These are phyloP conservation scores for Talaromyces rugulosus DNA, from an alignment of 2,329 filamentous ascomycete genomes.

Conservation along the genomic window DNA sequence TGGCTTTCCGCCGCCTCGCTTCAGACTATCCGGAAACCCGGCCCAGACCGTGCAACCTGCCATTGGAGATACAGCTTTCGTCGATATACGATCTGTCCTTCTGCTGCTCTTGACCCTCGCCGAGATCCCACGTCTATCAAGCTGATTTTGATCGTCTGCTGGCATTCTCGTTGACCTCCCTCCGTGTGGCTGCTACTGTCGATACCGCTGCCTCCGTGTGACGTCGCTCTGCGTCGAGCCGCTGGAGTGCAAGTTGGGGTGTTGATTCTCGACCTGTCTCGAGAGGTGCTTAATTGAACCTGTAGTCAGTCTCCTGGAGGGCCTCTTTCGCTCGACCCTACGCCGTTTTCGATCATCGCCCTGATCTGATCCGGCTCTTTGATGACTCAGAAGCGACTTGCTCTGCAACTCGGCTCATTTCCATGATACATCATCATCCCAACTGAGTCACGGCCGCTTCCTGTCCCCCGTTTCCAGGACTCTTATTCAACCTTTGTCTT, in stretches of 20 bases:
- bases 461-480: constrained; percentile 27
- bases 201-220: constrained; percentile 15
- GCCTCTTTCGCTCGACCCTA: background rate
- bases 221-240: constrained; percentile 15
- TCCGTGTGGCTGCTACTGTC: constrained; percentile 14
- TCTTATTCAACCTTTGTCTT: constrained; percentile 4
- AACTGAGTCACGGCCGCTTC: constrained; percentile 28
- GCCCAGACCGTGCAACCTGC: no score
- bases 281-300: constrained; percentile 16
- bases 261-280: constrained; percentile 14
- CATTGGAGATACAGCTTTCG: background rate
- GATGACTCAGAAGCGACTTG: constrained; percentile 10
- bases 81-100: background rate
- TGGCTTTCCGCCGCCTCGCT: background rate
- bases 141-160: background rate
- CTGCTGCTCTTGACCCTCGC: background rate
- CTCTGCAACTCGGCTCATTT: constrained; percentile 13
- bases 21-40: background rate
- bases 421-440: constrained; percentile 8
- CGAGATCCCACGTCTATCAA: background rate
- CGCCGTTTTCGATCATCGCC: no score
- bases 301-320: constrained; percentile 15
- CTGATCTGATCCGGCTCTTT: background rate
- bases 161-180: constrained; percentile 6
- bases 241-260: constrained; percentile 12